Base-by-base conservation (phyloP, 176 grass and related monocot genomes). In the Cymbopogon citratus region DNA sequence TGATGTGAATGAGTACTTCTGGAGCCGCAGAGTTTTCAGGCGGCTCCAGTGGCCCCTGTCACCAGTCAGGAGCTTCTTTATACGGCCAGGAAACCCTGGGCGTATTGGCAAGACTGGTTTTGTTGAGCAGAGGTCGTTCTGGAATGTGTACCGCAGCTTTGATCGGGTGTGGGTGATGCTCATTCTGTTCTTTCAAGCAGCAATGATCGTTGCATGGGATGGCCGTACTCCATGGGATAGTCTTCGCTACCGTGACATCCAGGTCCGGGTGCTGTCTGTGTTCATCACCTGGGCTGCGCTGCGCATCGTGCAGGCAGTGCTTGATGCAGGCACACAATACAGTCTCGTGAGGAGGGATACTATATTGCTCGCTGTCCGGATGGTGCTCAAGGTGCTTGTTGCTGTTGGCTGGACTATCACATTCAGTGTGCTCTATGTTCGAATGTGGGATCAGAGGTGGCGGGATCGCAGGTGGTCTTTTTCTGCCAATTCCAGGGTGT, bases 1-100 rank as follows among this genome's bases (percentile, higher is more conserved):
- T 46, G 95, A 98, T 86, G 83, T 95, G 18, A 98, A 98, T 49
- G 95, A 98, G 84, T 98, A 98, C 84, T 98, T 98, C 77, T 98
- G 95, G 95, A 91, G 86, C 24, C 59, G 88, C 1, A 18, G 56
- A 39, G 93, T 94, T 54, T 95, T 98, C 63, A 84, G 79, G 62
- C 75, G 80, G 13, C 90, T 98, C 54, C 59, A 43, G 35, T 98
- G 95, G 95, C 95, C 95, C 24, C 86, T 90, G 31, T 88, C 91
- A 71, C 5, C 62, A 29, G 65, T 73, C 5, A 85, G 72, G 23
- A 66, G 41, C 40, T 98, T 98, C 70, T 98, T 98, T 59, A 80
- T 67, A 27, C 8, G 3, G 3, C 88, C 90, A 9, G 77, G 89
- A 36, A 78, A 82, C 56, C 0, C 34, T 35, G 76, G 76, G 66